Evolutionary conservation across 768 basidiomycete genomes (phyloP), one percentile per base, ranked within the genome.

Genomic region (Panellus pusillus): DNA sequence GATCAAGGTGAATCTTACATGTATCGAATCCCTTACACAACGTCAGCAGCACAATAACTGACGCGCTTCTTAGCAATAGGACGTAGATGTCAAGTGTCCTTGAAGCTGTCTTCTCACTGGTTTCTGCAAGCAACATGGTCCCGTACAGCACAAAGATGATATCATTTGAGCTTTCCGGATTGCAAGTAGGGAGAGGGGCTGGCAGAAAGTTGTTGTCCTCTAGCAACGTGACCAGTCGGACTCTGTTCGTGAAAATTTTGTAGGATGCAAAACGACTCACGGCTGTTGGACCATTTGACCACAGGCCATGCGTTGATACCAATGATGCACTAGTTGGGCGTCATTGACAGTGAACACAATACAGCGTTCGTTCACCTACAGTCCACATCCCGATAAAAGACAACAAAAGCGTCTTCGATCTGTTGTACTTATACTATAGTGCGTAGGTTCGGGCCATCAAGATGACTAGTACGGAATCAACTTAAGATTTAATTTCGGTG

Each of bases 281-380:
- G 40, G 14, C 38, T 38, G 20, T 24, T 20, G 14, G 45, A 47
- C 52, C 52, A 54, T 28, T 44, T 18, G 15, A 47, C 31, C 41
- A 47, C 41, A 14, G 40, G 45, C 52, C 52, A 54, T 42, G 47
- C 37, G 40, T 54, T 54, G 12, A 54, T 31, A 35, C 52, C 52
- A 14, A 38, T 40, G 37, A 54, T 54, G 6, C 36, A n/a, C 52
- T 53, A 24, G 24, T 24, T 19, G 1, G 0, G 28, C 8, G 27
- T 41, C 18, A 17, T 42, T 14, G 17, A 45, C 36, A 38, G 2
- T n/a, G 29, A 50, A 18, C n/a, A 20, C 6, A 2, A 19, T 24
- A 24, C 24, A 24, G 24, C 3, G 24, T 24, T 24, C 24, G 24
- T 24, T 24, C 3, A 47, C 52, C 9, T 32, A 54, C 52, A 14